Conservation (phyloP, 345 rosid genomes). For the Salix udensis region DNA sequence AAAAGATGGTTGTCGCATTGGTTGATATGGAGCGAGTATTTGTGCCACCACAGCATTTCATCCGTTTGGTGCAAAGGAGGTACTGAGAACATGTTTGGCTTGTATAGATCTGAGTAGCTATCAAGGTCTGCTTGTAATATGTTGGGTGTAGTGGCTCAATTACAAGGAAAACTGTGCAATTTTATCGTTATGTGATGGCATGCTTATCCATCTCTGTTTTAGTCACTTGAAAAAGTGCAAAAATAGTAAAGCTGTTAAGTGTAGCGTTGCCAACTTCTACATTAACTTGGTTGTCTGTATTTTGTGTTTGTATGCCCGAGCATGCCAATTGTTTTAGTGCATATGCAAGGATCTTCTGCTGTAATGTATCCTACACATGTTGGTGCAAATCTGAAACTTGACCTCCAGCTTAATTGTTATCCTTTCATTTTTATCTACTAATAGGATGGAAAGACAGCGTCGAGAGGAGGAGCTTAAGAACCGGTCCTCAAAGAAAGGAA, state of each 20-base stretch:
- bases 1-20: constrained; percentile 90
- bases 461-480: constrained; percentile 89
- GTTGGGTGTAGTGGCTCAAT: not conserved
- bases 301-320: not conserved
- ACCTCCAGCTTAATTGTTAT: not conserved
- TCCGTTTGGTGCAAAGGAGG: constrained; percentile 96
- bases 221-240: not conserved
- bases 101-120: not conserved
- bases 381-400: not conserved
- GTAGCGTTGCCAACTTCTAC: not conserved
- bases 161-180: not conserved
- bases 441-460: constrained; percentile 93
- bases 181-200: not conserved
- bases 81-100: constrained; percentile 19
- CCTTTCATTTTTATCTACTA: constrained; percentile 5
- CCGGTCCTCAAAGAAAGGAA: constrained; percentile 75
- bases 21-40: constrained; percentile 99
- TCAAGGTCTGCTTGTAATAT: not conserved
- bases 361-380: not conserved
- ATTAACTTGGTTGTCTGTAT: not conserved
- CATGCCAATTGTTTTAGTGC: not conserved
- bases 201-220: not conserved
- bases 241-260: not conserved
- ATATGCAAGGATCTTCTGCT: not conserved
- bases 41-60: constrained; percentile 99